These are phyloP conservation scores for Acanthamoeba culbertsoni DNA, from an alignment of 208 protist species.

Conservation along the genomic window DNA sequence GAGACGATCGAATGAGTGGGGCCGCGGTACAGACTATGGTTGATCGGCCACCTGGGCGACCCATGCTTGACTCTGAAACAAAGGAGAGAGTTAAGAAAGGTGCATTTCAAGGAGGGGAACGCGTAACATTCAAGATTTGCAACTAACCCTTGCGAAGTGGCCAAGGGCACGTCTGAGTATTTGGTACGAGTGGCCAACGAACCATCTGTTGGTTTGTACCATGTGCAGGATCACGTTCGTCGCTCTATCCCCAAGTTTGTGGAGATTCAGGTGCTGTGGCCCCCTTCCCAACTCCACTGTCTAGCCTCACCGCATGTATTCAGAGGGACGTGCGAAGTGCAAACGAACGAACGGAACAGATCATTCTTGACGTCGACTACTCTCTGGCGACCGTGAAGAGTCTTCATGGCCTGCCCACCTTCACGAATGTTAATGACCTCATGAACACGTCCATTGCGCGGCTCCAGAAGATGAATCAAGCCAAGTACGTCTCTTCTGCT, in stretches of 20 bases:
- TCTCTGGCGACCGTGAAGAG: slow-evolving; percentile 30
- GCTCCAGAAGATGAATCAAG: slow-evolving; percentile 26
- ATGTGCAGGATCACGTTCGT: slow-evolving; percentile 22
- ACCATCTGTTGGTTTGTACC: slow-evolving; percentile 12
- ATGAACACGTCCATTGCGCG: neutral
- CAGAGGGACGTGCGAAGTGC: neutral
- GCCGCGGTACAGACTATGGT: neutral
- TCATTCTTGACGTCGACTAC: slow-evolving; percentile 41
- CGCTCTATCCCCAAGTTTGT: slow-evolving; percentile 14
- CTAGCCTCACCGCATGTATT: neutral
- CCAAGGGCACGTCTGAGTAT: neutral
- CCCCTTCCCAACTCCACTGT: neutral
- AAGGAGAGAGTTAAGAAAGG: neutral
- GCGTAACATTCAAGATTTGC: neutral
- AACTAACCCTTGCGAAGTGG: neutral
- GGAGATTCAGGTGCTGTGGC: neutral
- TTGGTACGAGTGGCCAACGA: slow-evolving; percentile 23
- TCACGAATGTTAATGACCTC: neutral
- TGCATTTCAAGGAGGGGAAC: neutral
- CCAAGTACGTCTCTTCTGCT: neutral
- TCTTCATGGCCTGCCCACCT: slow-evolving; percentile 34
- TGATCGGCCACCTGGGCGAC: neutral
- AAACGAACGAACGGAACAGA: neutral
- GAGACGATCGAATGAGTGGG: neutral
- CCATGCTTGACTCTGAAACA: neutral